Evolutionary conservation across 108 stramenopile species (phyloP).

Genomic region (Pseudonitzschia delicatissima): DNA sequence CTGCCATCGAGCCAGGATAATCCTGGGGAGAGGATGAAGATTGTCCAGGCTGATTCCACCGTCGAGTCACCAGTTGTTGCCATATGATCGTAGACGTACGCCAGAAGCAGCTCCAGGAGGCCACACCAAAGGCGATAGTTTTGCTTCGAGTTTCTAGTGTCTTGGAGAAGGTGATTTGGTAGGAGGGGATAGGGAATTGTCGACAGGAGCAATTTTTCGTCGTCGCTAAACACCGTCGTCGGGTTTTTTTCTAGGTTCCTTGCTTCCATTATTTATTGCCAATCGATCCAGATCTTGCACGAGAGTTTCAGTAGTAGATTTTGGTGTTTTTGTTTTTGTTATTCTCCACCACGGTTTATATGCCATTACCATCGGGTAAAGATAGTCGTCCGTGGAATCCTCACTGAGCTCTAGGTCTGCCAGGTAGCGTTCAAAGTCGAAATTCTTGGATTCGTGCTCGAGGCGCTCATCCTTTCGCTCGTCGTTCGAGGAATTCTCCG

Average conservation of each 20-base stretch:
- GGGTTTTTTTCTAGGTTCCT: conserved; percentile 30
- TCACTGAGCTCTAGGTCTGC: conserved; percentile 47
- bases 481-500: conserved; percentile 32
- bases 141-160: background rate
- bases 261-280: background rate
- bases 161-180: background rate
- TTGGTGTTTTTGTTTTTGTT: background rate
- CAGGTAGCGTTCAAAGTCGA: conserved; percentile 76
- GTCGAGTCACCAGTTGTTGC: conserved; percentile 88
- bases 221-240: conserved; percentile 44
- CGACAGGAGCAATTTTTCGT: conserved; percentile 64
- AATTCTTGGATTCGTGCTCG: conserved; percentile 73
- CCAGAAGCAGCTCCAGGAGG: conserved; percentile 79
- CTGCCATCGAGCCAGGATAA: conserved; percentile 81
- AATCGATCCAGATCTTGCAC: background rate
- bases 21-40: conserved; percentile 74
- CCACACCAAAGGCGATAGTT: conserved; percentile 37
- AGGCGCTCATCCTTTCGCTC: conserved; percentile 27
- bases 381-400: conserved; percentile 34
- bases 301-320: background rate
- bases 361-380: conserved; percentile 30
- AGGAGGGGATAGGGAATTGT: conserved; percentile 57
- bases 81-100: conserved; percentile 90
- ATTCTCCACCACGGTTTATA: conserved; percentile 20
- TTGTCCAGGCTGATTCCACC: conserved; percentile 92